phyloP scores from a whole-genome alignment of 306 rosid genomes.

The Lablab purpureus region DNA sequence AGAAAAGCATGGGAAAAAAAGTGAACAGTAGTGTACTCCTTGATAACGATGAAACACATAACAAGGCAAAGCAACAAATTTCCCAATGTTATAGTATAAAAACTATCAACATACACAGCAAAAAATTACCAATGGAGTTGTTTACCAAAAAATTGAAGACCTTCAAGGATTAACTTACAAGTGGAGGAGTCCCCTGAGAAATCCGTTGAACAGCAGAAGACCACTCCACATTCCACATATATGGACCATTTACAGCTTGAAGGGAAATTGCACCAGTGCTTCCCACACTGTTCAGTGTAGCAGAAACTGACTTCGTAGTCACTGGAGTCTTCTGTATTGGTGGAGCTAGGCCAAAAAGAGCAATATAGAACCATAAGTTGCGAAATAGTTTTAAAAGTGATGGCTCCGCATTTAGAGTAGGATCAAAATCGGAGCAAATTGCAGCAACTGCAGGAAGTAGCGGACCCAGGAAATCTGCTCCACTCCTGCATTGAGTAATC shows the following conservation, averaged over 20 bases:
- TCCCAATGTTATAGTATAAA: background rate
- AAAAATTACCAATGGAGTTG: conserved; percentile 25
- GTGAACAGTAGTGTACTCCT: background rate
- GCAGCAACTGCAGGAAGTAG: conserved; percentile 98
- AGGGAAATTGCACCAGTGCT: conserved; percentile 83
- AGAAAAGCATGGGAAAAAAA: background rate
- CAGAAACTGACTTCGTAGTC: conserved; percentile 76
- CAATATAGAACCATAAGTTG: conserved; percentile 97
- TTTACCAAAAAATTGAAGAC: conserved; percentile 7
- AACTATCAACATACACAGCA: conserved; percentile 15
- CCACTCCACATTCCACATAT: conserved; percentile 94
- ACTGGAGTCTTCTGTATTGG: conserved; percentile 76
- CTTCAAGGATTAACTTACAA: conserved; percentile 69
- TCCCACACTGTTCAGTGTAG: conserved; percentile 82
- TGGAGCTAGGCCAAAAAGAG: conserved; percentile 97
- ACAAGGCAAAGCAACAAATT: conserved; percentile 28
- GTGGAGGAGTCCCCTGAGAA: conserved; percentile 99
- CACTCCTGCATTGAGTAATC: conserved; percentile 78
- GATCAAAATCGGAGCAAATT: conserved; percentile 94
- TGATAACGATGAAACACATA: conserved; percentile 12
- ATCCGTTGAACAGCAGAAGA: conserved; percentile 85
- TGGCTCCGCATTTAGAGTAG: conserved; percentile 86
- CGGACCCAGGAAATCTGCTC: conserved; percentile 97
- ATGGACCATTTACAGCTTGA: conserved; percentile 96
- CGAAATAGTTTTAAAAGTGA: conserved; percentile 94